A percentile compares a stretch with the other conserved stretches of the same genome.
Evolutionary conservation across 306 rosid species (phyloP).

Genomic region (Corylus heterophylla): DNA sequence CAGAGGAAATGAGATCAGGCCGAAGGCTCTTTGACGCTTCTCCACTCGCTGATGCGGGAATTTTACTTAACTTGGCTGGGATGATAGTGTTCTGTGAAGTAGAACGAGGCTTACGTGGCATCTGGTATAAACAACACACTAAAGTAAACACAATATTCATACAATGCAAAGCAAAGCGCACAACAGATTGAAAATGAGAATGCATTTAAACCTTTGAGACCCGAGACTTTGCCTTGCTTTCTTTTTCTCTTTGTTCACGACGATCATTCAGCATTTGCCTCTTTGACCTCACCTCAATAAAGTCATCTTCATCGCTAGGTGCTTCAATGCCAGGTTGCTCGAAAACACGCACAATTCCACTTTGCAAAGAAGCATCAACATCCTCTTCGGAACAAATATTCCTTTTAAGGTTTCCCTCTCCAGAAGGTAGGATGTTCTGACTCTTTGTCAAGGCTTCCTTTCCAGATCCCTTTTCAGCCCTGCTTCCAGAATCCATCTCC

Average conservation of each 20-base stretch:
- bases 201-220: slow-evolving; percentile 56
- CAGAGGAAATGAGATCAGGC: slow-evolving; percentile 52
- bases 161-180: slow-evolving; percentile 18
- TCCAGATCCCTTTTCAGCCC: slow-evolving; percentile 53
- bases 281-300: slow-evolving; percentile 95
- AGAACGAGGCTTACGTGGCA: slow-evolving; percentile 56
- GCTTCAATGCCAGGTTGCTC: slow-evolving; percentile 99
- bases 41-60: slow-evolving; percentile 36
- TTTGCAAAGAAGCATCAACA: slow-evolving; percentile 81
- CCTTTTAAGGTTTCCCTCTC: slow-evolving; percentile 75
- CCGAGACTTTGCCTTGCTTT: slow-evolving; percentile 80
- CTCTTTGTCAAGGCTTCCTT: slow-evolving; percentile 46
- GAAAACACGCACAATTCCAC: slow-evolving; percentile 87
- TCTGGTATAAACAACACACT: slow-evolving; percentile 40
- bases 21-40: slow-evolving; percentile 46
- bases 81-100: slow-evolving; percentile 38
- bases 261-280: slow-evolving; percentile 96
- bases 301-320: slow-evolving; percentile 97
- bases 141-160: slow-evolving; percentile 17
- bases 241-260: slow-evolving; percentile 89
- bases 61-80: slow-evolving; percentile 48
- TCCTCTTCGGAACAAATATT: slow-evolving; percentile 74
- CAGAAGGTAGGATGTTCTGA: slow-evolving; percentile 49
- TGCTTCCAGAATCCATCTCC: slow-evolving; percentile 51
- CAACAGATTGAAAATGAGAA: slow-evolving; percentile 19